phyloP scores from a whole-genome alignment of 371 early-diverging fungal species.

The Rhizopus arrhizus region DNA sequence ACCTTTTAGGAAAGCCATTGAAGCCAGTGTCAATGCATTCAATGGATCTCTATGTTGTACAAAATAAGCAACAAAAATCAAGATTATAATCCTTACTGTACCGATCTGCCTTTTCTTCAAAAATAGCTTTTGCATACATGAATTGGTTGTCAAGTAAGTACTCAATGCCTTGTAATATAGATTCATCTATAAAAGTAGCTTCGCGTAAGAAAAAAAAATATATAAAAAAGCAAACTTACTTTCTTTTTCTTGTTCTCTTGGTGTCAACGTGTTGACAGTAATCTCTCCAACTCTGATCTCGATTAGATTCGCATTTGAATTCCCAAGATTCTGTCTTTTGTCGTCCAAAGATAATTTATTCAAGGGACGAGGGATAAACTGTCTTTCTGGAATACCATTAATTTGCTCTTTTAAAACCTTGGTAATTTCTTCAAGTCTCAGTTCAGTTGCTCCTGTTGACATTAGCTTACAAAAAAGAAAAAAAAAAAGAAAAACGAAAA shows the following conservation, averaged over 20 bases:
- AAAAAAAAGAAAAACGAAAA: background rate
- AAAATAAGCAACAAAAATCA: slow-evolving; percentile 8
- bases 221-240: slow-evolving; percentile 16
- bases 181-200: slow-evolving; percentile 24
- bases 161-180: slow-evolving; percentile 35
- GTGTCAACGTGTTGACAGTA: slow-evolving; percentile 10
- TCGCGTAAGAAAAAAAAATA: background rate
- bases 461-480: background rate
- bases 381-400: background rate
- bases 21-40: background rate
- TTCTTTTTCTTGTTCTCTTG: slow-evolving; percentile 35
- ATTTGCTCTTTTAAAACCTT: slow-evolving; percentile 1
- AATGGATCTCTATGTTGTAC: slow-evolving; percentile 13
- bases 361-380: background rate
- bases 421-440: background rate
- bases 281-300: background rate
- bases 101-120: slow-evolving; percentile 16
- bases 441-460: background rate
- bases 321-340: background rate
- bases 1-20: slow-evolving; percentile 20
- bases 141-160: slow-evolving; percentile 44
- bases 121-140: slow-evolving; percentile 28
- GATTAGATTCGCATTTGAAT: slow-evolving; percentile 5
- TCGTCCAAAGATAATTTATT: background rate
- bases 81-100: background rate